phyloP scores from a whole-genome alignment of 495 filamentous ascomycete genomes.

The Aspergillus bridgeri region DNA sequence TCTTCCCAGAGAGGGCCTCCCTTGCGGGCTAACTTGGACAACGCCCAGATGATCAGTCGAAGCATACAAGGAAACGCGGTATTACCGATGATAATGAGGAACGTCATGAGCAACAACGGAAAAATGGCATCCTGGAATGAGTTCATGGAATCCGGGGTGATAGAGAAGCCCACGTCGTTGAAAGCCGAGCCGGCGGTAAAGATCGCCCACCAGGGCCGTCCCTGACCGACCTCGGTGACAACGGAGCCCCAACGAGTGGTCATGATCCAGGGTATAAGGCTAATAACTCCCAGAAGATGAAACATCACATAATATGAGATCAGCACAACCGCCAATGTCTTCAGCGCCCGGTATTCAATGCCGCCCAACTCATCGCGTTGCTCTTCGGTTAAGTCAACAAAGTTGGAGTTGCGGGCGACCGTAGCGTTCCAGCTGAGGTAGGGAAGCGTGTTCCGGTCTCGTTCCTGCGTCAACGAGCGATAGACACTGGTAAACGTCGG shows the following conservation, averaged over 20 bases:
- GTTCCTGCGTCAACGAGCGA: slow-evolving; percentile 41
- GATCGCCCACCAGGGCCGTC: slow-evolving; percentile 83
- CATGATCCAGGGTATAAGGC: slow-evolving; percentile 77
- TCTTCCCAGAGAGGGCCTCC: slow-evolving; percentile 78
- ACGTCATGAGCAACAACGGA: slow-evolving; percentile 69
- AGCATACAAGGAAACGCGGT: slow-evolving; percentile 94
- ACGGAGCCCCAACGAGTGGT: slow-evolving; percentile 52
- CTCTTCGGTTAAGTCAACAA: slow-evolving; percentile 81
- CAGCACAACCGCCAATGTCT: slow-evolving; percentile 75
- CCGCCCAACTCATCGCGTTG: slow-evolving; percentile 91
- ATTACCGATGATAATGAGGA: slow-evolving; percentile 88
- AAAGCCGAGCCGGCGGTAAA: slow-evolving; percentile 84
- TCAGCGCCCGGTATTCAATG: slow-evolving; percentile 89
- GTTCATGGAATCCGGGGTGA: slow-evolving; percentile 90
- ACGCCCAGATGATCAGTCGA: slow-evolving; percentile 80
- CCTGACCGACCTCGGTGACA: slow-evolving; percentile 59
- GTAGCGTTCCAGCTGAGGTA: slow-evolving; percentile 95
- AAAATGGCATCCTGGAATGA: slow-evolving; percentile 76
- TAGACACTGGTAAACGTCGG: slow-evolving; percentile 36
- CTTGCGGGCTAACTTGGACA: slow-evolving; percentile 53
- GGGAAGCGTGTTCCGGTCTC: slow-evolving; percentile 56
- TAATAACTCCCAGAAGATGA: slow-evolving; percentile 67
- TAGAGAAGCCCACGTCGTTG: slow-evolving; percentile 80
- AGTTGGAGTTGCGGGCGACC: slow-evolving; percentile 85
- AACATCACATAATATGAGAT: slow-evolving; percentile 74